These are phyloP conservation scores for Leccinum subspadiceum DNA, from an alignment of 1,284 basidiomycete genomes.

Conservation along the genomic window DNA sequence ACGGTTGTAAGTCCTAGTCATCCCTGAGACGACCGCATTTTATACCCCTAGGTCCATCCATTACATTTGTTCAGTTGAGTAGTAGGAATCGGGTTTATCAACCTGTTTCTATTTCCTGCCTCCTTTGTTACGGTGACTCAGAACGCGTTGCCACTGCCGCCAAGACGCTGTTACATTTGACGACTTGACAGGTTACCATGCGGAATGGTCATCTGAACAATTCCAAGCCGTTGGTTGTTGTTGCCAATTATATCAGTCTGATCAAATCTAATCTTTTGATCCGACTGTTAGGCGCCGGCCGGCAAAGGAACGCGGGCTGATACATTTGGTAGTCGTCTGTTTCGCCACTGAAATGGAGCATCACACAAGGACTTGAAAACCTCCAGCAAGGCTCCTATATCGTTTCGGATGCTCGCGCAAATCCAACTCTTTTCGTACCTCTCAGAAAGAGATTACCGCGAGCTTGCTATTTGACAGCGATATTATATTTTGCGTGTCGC, in stretches of 20 bases:
- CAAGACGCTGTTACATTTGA: no score
- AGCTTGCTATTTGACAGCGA: conserved; percentile 15
- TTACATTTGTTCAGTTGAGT: neutral
- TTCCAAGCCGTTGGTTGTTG: no score
- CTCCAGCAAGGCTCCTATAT: conserved; percentile 24
- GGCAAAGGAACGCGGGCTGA: no score
- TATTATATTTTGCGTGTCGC: conserved; percentile 12
- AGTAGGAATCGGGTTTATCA: neutral
- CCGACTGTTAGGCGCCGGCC: no score
- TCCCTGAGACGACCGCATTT: neutral
- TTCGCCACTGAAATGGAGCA: conserved; percentile 27
- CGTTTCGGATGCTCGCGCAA: conserved; percentile 8
- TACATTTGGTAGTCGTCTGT: conserved; percentile 16
- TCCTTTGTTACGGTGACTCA: no score
- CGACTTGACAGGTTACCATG: no score
- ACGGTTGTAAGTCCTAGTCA: neutral
- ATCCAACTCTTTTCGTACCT: neutral
- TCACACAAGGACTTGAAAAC: conserved; percentile 3
- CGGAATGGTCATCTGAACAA: no score
- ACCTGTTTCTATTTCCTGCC: neutral
- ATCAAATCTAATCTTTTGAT: no score
- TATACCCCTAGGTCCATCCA: neutral
- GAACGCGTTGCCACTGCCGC: no score
- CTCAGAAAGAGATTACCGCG: neutral
- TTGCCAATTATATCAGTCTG: no score